Evolutionary conservation across 306 rosid species (phyloP).

Genomic region (Lotus japonicus): DNA sequence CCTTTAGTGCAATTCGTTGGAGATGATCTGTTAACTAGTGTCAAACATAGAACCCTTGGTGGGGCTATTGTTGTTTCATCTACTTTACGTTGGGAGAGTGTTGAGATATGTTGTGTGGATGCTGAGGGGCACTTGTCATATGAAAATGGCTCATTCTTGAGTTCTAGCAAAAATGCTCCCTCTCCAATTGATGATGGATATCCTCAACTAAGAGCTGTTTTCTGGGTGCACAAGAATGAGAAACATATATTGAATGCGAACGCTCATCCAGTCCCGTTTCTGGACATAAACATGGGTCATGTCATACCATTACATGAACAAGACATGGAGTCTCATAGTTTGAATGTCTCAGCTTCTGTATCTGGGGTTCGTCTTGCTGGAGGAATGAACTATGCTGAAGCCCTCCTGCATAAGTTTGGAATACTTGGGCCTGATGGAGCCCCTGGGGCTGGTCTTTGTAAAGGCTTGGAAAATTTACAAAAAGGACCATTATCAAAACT

Average conservation of each 20-base stretch:
- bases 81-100: constrained; percentile 62
- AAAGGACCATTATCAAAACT: constrained; percentile 86
- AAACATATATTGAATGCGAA: constrained; percentile 33
- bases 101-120: constrained; percentile 74
- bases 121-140: constrained; percentile 47
- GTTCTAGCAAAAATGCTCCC: constrained; percentile 40
- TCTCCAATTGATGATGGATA: constrained; percentile 45
- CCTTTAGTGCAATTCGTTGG: constrained; percentile 91
- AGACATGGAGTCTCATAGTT: constrained; percentile 69
- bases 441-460: constrained; percentile 69
- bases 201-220: constrained; percentile 73
- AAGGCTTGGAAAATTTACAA: constrained; percentile 69
- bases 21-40: constrained; percentile 56
- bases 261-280: constrained; percentile 52
- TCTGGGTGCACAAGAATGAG: constrained; percentile 69
- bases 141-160: constrained; percentile 36
- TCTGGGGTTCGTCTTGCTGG: constrained; percentile 91
- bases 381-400: constrained; percentile 94
- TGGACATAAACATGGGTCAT: constrained; percentile 57
- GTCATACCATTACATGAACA: constrained; percentile 68
- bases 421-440: constrained; percentile 91
- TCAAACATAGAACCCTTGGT: constrained; percentile 82
- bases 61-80: constrained; percentile 91
- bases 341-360: constrained; percentile 76
- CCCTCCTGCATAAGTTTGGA: constrained; percentile 84